Evolutionary conservation across 225 moss, liverwort and hornwort genomes (phyloP).

Genomic region (Neckera pumila): DNA sequence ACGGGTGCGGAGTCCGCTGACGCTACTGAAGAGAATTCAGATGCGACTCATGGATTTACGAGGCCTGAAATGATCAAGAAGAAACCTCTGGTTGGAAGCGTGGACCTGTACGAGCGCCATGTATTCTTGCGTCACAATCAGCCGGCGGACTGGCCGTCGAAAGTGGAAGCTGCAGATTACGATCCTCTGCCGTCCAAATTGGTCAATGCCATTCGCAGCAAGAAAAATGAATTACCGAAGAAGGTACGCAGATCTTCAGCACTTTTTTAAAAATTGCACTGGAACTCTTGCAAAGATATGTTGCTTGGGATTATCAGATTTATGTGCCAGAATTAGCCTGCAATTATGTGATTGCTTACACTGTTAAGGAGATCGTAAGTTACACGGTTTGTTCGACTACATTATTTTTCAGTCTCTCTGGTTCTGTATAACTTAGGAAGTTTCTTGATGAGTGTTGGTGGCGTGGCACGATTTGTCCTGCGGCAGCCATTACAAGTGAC

Average conservation of each 20-base stretch:
- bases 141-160: conserved; percentile 65
- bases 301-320: not conserved
- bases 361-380: not conserved
- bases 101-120: conserved; percentile 75
- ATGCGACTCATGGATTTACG: conserved; percentile 56
- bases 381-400: not conserved
- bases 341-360: not conserved
- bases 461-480: not conserved
- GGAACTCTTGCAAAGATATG: not conserved
- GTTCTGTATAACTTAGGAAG: not conserved
- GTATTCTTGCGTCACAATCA: conserved; percentile 68
- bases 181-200: conserved; percentile 62
- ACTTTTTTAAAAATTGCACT: not conserved
- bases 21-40: not conserved
- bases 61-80: conserved; percentile 55
- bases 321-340: not conserved
- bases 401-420: not conserved
- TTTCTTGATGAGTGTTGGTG: not conserved
- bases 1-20: not conserved
- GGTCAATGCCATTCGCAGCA: conserved; percentile 49
- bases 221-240: conserved; percentile 69
- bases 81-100: conserved; percentile 64
- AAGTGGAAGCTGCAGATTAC: conserved; percentile 53
- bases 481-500: not conserved
- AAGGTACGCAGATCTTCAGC: conserved; percentile 26